A percentile compares a stretch with the other conserved stretches of the same genome.
Conservation (phyloP, 169 alveolate genomes). For the Plasmodium coatneyi region DNA sequence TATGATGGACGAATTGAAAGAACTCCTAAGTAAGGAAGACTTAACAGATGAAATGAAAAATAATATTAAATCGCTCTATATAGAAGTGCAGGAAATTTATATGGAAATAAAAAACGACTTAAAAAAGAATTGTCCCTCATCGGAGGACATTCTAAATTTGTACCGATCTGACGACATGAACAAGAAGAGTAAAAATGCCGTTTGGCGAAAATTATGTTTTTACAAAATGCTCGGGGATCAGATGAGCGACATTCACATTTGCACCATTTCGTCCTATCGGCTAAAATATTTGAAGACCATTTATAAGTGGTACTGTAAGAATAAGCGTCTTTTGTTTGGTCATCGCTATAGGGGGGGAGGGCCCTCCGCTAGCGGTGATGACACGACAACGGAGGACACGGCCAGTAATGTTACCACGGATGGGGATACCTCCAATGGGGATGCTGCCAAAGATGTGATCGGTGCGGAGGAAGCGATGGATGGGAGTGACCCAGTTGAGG, state of each 20-base stretch:
- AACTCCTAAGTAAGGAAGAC: conserved; percentile 25
- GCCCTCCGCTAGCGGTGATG: not conserved
- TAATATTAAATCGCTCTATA: conserved; percentile 50
- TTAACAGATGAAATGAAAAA: conserved; percentile 41
- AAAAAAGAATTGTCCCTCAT: conserved; percentile 35
- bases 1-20: conserved; percentile 23
- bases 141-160: conserved; percentile 41
- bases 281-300: conserved; percentile 26
- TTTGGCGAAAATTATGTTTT: conserved; percentile 37
- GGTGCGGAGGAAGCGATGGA: not conserved
- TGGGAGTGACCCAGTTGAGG: not conserved
- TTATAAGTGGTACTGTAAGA: conserved; percentile 40
- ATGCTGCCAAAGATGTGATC: not conserved
- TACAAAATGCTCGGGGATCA: conserved; percentile 45
- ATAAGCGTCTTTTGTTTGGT: conserved; percentile 30
- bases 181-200: conserved; percentile 12
- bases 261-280: conserved; percentile 53
- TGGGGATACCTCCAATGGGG: not conserved
- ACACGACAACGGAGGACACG: not conserved
- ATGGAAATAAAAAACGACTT: conserved; percentile 48
- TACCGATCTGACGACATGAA: conserved; percentile 10
- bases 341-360: not conserved
- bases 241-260: conserved; percentile 47
- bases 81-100: conserved; percentile 55
- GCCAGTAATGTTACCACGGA: not conserved